Evolutionary conservation across 768 basidiomycete genomes (phyloP).

Genomic region (Rhodotorula taiwanensis): DNA sequence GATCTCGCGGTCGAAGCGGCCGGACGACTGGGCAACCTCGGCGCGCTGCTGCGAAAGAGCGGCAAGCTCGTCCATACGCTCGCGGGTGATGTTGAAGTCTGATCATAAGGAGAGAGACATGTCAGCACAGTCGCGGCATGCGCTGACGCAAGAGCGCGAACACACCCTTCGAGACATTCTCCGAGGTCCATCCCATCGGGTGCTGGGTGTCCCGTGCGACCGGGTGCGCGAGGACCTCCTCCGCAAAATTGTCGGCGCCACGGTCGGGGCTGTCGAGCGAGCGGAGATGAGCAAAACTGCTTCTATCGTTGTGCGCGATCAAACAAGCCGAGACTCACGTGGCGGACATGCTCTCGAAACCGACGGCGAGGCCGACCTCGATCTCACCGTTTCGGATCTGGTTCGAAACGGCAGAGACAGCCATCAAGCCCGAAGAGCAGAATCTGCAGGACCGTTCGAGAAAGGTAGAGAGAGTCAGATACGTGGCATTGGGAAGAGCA

Average conservation of each 20-base stretch:
- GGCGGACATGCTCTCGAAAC: slow-evolving; percentile 82
- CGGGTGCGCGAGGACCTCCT: slow-evolving; percentile 58
- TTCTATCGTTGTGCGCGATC: background rate
- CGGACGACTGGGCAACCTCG: slow-evolving; percentile 67
- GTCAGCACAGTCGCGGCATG: background rate
- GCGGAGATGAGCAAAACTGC: background rate
- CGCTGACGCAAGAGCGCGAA: background rate
- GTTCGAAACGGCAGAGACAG: slow-evolving; percentile 73
- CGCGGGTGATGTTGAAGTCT: slow-evolving; percentile 66
- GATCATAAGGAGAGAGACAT: slow-evolving; percentile 32
- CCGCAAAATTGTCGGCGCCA: slow-evolving; percentile 57
- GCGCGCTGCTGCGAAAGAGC: slow-evolving; percentile 80
- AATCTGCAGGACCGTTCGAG: slow-evolving; percentile 50
- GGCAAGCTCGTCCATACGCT: slow-evolving; percentile 75
- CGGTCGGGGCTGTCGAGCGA: background rate
- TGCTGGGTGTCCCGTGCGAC: slow-evolving; percentile 69
- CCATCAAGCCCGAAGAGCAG: slow-evolving; percentile 79
- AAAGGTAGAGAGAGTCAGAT: background rate
- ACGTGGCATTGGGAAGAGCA: background rate
- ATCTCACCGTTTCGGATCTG: slow-evolving; percentile 72
- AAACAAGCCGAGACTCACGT: slow-evolving; percentile 37
- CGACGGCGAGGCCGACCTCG: slow-evolving; percentile 77
- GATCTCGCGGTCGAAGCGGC: slow-evolving; percentile 77
- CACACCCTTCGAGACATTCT: slow-evolving; percentile 62
- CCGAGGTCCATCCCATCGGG: slow-evolving; percentile 71